Evolutionary conservation across 2,329 filamentous ascomycete species (phyloP), one percentile per base, ranked within the genome.

Genomic region (Talaromyces sp.): DNA sequence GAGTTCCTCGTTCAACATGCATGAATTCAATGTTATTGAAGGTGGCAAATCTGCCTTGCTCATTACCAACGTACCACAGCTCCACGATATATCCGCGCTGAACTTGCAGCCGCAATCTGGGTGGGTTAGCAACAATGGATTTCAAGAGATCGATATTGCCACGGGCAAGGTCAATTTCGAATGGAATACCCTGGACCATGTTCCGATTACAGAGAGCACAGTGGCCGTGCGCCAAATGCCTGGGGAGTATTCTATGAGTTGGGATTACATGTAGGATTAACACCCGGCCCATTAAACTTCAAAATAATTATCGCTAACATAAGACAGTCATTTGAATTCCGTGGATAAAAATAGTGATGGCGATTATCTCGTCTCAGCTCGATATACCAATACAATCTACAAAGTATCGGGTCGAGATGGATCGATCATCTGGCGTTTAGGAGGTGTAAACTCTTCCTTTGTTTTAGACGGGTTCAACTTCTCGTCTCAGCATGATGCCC

Each of bases 311-410:
- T 31, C 27, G 27, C 11, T 52, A 52, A 52, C n/a, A 13, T 14
- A 13, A 13, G 16, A 13, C 37, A 66, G 60, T 52, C 79, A 81
- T 54, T 70, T 76, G 57, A 81, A 80, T 64, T 73, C 76, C 1
- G 70, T 79, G 27, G 77, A 79, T 62, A 78, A 75, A 62, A 76
- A 76, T 57, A 66, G 62, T 3, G 67, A 73, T 13, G 78, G 78
- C 3, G 75, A 80, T 62, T 79, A 75, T 49, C 52, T 80, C 24
- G 68, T 80, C 13, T 80, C 78, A 0, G 72, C 74, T 37, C 75
- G 78, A 3, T 75, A 77, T 64, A 77, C 75, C 5, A 74, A 78
- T 65, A 71, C 73, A 7, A 71, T 80, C 19, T 80, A 79, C 64
- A 67, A 77, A 41, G 71, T 80, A 22, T 77, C 73, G 8, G 74